Conservation (phyloP, 306 rosid genomes). For the Benincasa hispida region DNA sequence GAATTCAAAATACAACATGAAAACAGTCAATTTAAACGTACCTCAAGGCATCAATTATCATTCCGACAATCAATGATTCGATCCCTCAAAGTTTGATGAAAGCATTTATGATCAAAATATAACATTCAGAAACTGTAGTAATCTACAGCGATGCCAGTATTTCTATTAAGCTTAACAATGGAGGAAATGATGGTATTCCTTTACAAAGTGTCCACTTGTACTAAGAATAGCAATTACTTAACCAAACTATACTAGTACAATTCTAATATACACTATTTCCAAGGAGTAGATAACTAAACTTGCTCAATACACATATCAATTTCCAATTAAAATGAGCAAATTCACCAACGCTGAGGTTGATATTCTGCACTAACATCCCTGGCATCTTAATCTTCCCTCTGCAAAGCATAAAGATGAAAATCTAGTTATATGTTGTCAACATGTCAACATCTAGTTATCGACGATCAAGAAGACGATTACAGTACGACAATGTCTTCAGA, state of each 20-base stretch:
- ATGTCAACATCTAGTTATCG: neutral
- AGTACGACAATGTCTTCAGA: neutral
- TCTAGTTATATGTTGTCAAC: neutral
- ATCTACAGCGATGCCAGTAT: neutral
- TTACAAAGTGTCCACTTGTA: neutral
- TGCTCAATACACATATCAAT: neutral
- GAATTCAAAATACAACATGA: too few species aligned
- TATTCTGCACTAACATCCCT: neutral
- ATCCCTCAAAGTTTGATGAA: neutral
- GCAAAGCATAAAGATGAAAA: neutral
- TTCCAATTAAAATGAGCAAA: neutral
- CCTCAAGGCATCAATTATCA: too few species aligned
- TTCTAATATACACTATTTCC: neutral
- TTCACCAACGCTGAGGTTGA: neutral
- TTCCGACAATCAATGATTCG: too few species aligned
- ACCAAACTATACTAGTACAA: neutral
- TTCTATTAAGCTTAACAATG: neutral
- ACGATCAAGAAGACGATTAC: neutral
- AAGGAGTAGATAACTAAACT: neutral
- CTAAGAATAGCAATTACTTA: neutral
- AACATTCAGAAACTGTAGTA: neutral
- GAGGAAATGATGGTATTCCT: constrained; percentile 1
- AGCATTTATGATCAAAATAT: neutral
- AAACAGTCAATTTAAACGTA: too few species aligned
- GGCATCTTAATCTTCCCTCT: neutral